Conservation (phyloP, 306 rosid species). For the Gastrolobium villosum region DNA sequence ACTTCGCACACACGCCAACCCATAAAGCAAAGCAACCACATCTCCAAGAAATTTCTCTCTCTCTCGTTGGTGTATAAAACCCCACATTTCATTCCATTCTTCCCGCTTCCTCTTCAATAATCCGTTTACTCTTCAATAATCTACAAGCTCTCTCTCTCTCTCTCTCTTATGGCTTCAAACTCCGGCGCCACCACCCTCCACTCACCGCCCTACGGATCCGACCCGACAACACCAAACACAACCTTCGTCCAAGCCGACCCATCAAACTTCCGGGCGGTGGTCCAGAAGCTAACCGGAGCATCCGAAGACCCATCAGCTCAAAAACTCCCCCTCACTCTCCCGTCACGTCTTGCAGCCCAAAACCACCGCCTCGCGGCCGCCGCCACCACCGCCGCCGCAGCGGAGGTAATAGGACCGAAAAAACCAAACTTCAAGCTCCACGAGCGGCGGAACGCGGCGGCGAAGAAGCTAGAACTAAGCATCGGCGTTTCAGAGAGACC, state of each 20-base stretch:
- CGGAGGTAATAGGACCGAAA: conserved; percentile 57
- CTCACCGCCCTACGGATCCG: conserved; percentile 59
- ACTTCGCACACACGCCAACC: conserved; percentile 53
- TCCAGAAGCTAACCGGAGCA: conserved; percentile 90
- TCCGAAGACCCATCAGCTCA: conserved; percentile 66
- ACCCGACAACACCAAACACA: conserved; percentile 76
- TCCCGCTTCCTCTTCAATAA: conserved; percentile 52
- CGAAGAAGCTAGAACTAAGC: conserved; percentile 74
- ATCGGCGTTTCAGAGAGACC: conserved; percentile 49
- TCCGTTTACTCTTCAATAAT: neutral
- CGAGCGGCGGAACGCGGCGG: conserved; percentile 69
- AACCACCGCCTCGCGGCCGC: conserved; percentile 51
- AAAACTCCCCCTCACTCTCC: conserved; percentile 73
- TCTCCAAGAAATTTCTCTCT: conserved; percentile 5
- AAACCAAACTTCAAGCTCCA: conserved; percentile 78
- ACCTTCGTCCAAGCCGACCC: conserved; percentile 92
- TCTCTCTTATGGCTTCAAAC: conserved; percentile 48
- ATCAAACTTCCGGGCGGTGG: conserved; percentile 78
- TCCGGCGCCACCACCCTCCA: conserved; percentile 42
- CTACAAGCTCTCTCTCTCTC: conserved; percentile 11
- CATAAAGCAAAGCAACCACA: conserved; percentile 42
- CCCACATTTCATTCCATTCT: conserved; percentile 39
- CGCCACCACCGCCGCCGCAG: neutral
- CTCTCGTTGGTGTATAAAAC: conserved; percentile 46
- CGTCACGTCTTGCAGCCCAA: conserved; percentile 57